phyloP scores from a whole-genome alignment of 768 basidiomycete species.

The Coprinopsis cinerea region DNA sequence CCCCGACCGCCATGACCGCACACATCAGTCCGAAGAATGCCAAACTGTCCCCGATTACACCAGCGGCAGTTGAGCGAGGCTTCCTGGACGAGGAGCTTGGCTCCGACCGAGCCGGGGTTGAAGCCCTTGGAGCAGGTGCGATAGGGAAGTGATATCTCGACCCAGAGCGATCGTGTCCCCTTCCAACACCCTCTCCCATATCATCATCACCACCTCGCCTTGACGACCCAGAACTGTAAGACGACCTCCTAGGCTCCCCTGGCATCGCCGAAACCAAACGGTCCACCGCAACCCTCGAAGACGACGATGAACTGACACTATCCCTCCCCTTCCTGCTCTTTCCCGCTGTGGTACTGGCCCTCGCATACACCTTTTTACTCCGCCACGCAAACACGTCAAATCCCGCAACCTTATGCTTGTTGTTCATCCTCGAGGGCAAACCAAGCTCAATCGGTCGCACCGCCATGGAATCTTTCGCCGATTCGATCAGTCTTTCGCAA shows the following conservation, averaged over 20 bases:
- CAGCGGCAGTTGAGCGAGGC: not conserved
- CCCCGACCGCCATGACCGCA: constrained; percentile 56
- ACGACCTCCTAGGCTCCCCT: not conserved
- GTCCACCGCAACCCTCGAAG: not conserved
- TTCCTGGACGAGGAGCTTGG: not conserved
- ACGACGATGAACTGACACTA: too few species aligned
- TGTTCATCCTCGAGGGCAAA: not conserved
- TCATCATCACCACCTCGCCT: too few species aligned
- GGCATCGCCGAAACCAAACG: not conserved
- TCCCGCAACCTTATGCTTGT: not conserved
- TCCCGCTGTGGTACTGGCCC: too few species aligned
- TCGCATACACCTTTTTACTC: not conserved
- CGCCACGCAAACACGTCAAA: not conserved
- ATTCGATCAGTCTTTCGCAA: constrained; percentile 22
- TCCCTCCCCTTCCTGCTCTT: constrained; percentile 6
- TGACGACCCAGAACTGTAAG: too few species aligned
- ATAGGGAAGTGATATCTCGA: too few species aligned
- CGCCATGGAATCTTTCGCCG: constrained; percentile 20
- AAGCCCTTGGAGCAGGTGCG: too few species aligned
- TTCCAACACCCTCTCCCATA: too few species aligned
- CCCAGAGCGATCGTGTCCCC: too few species aligned
- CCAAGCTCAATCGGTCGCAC: constrained; percentile 17
- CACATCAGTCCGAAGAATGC: constrained; percentile 56
- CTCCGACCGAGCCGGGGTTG: not conserved
- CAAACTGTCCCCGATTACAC: constrained; percentile 16